phyloP scores from a whole-genome alignment of 2,329 filamentous ascomycete species.

The Aspergillus sp. region DNA sequence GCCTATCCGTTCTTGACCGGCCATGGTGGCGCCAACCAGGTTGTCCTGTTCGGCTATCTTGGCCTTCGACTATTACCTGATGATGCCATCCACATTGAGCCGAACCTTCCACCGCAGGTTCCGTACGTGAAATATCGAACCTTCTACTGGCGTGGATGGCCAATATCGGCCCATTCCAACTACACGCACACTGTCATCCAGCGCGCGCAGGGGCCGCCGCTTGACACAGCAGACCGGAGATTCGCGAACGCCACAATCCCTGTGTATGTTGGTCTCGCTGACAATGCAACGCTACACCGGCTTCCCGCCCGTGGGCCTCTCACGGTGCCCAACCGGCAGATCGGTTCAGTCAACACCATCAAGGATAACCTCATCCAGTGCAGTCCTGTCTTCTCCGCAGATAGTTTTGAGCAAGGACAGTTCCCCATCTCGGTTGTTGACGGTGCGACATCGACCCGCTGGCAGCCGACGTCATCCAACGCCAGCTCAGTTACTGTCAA shows the following conservation, averaged over 20 bases:
- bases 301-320: slow-evolving; percentile 54
- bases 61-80: slow-evolving; percentile 62
- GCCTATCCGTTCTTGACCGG: slow-evolving; percentile 72
- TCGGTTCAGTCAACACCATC: slow-evolving; percentile 55
- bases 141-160: slow-evolving; percentile 67
- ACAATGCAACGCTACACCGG: slow-evolving; percentile 43
- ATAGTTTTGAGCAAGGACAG: slow-evolving; percentile 60
- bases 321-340: slow-evolving; percentile 59
- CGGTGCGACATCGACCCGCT: slow-evolving; percentile 65
- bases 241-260: slow-evolving; percentile 59
- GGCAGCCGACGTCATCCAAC: slow-evolving; percentile 60
- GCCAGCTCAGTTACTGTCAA: slow-evolving; percentile 57
- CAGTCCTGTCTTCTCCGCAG: slow-evolving; percentile 50
- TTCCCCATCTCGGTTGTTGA: slow-evolving; percentile 68
- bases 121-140: slow-evolving; percentile 60
- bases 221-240: slow-evolving; percentile 54
- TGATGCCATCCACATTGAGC: slow-evolving; percentile 60
- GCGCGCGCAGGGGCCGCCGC: slow-evolving; percentile 47
- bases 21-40: slow-evolving; percentile 67
- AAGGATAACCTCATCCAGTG: slow-evolving; percentile 66
- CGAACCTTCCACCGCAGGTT: slow-evolving; percentile 66
- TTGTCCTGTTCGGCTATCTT: slow-evolving; percentile 67
- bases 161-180: slow-evolving; percentile 62
- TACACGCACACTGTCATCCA: slow-evolving; percentile 63
- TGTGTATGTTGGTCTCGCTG: slow-evolving; percentile 54